A percentile compares a stretch with the other conserved stretches of the same genome.
Conservation (phyloP, 345 rosid genomes). For the Arabidopsis arenosa region DNA sequence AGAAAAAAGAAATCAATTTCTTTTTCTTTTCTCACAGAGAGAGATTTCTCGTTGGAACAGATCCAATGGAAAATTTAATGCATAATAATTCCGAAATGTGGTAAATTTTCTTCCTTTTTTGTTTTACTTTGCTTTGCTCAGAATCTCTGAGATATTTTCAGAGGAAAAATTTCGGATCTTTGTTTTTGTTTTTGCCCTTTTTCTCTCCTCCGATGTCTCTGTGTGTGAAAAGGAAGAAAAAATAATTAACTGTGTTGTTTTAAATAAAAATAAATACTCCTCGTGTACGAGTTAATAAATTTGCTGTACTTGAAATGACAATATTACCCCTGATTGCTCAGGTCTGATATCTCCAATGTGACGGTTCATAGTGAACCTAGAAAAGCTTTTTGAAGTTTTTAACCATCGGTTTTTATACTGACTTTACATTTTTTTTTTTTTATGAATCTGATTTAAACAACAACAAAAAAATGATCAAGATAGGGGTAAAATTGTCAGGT, state of each 20-base stretch:
- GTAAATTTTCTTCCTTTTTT: conserved; percentile 30
- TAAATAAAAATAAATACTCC: conserved; percentile 19
- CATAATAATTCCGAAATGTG: conserved; percentile 44
- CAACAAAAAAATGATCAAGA: too few relatives aligned
- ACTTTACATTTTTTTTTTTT: too few relatives aligned
- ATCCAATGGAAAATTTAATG: conserved; percentile 38
- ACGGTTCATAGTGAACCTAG: conserved; percentile 31
- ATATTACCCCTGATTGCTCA: neutral
- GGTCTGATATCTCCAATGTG: conserved; percentile 8
- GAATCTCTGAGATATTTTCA: conserved; percentile 19
- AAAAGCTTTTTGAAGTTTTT: neutral
- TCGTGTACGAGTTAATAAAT: conserved; percentile 45
- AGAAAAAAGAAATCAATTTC: neutral
- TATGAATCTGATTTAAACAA: too few relatives aligned
- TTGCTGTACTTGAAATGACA: conserved; percentile 28
- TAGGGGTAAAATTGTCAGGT: conserved; percentile 21
- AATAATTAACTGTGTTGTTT: neutral
- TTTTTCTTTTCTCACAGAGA: neutral
- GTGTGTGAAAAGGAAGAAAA: conserved; percentile 36
- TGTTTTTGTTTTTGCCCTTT: conserved; percentile 10
- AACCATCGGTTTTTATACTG: neutral
- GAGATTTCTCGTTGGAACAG: conserved; percentile 14
- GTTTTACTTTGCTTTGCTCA: neutral
- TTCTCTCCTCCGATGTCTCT: conserved; percentile 41
- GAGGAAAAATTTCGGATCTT: conserved; percentile 39